These are phyloP conservation scores for Venturia pyrina DNA, from an alignment of 2,329 filamentous ascomycete species.

Conservation along the genomic window DNA sequence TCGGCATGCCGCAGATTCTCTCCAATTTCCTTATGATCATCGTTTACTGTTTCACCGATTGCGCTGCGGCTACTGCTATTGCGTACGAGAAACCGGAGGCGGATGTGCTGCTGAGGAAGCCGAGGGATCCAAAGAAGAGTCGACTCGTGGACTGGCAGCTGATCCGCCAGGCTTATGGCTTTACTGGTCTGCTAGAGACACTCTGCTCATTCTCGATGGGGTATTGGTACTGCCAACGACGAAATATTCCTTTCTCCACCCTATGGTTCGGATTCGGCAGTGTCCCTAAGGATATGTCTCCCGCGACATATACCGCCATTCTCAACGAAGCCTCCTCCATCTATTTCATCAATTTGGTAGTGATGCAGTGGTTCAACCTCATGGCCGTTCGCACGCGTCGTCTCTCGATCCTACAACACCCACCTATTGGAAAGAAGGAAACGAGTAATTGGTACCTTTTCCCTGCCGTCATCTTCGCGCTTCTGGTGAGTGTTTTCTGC, in stretches of 20 bases:
- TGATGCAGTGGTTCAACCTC: conserved; percentile 75
- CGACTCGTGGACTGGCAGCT: conserved; percentile 65
- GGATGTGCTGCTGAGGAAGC: conserved; percentile 60
- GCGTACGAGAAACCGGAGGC: conserved; percentile 70
- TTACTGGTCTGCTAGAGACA: conserved; percentile 49
- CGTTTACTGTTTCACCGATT: conserved; percentile 63
- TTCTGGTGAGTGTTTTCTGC: conserved; percentile 58
- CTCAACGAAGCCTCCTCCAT: conserved; percentile 60
- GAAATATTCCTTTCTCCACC: conserved; percentile 56
- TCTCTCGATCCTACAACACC: conserved; percentile 60
- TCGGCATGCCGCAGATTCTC: conserved; percentile 63
- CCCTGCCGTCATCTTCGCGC: conserved; percentile 58
- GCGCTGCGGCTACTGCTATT: conserved; percentile 59
- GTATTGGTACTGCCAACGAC: conserved; percentile 34
- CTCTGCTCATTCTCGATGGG: conserved; percentile 34
- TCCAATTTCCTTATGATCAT: conserved; percentile 60
- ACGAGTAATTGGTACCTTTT: conserved; percentile 62
- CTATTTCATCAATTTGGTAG: conserved; percentile 71
- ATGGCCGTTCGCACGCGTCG: conserved; percentile 54
- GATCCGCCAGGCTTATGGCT: conserved; percentile 61
- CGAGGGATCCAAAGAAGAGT: conserved; percentile 58
- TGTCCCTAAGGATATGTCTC: conserved; percentile 37
- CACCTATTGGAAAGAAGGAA: conserved; percentile 52
- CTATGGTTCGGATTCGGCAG: conserved; percentile 59
- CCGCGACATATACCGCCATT: conserved; percentile 43